These are phyloP conservation scores for Saccharomycopsis microspora DNA, from an alignment of 805 yeast species.

Conservation along the genomic window DNA sequence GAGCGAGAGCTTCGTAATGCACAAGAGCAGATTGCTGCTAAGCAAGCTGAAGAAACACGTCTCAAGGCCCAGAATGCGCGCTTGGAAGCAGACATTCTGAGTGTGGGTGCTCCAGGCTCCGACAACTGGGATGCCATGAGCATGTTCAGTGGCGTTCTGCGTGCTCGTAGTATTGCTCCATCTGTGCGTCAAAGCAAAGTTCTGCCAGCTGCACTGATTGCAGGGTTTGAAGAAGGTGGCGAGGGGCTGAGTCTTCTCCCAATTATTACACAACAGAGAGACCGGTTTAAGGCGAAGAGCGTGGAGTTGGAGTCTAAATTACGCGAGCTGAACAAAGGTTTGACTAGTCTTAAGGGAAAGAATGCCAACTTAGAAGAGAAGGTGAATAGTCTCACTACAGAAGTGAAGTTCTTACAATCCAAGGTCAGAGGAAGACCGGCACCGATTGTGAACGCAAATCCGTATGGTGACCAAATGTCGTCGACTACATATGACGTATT, in stretches of 20 bases:
- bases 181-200: conserved; percentile 25
- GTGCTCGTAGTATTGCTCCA: conserved; percentile 29
- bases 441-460: conserved; percentile 6
- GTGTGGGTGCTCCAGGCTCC: conserved; percentile 34
- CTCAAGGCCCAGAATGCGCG: conserved; percentile 39
- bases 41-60: conserved; percentile 28
- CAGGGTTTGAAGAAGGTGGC: conserved; percentile 18
- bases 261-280: conserved; percentile 89
- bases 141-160: conserved; percentile 48
- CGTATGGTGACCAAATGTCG: conserved; percentile 21
- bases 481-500: conserved; percentile 18
- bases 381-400: conserved; percentile 70
- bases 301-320: conserved; percentile 76
- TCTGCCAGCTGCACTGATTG: conserved; percentile 26
- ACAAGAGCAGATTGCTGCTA: conserved; percentile 24
- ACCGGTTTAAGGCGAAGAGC: conserved; percentile 76
- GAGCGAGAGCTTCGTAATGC: conserved; percentile 23
- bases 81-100: conserved; percentile 65
- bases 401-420: conserved; percentile 55
- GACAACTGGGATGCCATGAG: conserved; percentile 48
- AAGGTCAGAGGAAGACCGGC: conserved; percentile 19
- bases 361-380: conserved; percentile 55
- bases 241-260: conserved; percentile 52
- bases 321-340: conserved; percentile 41
- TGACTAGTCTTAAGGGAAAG: conserved; percentile 55